Conservation (phyloP, 805 yeast genomes). For the Candida michaelii region DNA sequence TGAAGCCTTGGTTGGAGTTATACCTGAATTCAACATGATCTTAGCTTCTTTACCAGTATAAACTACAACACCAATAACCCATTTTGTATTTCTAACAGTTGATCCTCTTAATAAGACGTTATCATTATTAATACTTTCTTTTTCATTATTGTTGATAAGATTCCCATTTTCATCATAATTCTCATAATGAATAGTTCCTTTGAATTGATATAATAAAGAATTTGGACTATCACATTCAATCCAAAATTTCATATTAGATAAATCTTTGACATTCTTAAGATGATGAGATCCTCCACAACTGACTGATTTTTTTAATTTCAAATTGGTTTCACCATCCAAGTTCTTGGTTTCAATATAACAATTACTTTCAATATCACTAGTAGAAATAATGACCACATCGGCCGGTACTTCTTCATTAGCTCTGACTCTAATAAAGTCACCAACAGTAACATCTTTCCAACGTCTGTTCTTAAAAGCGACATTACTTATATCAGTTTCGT, state of each 20-base stretch:
- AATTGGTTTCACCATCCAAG: slow-evolving; percentile 80
- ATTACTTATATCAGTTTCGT: slow-evolving; percentile 28
- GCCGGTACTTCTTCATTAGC: slow-evolving; percentile 82
- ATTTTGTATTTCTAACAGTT: slow-evolving; percentile 69
- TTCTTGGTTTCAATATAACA: slow-evolving; percentile 81
- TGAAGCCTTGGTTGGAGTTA: slow-evolving; percentile 72
- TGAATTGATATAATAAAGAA: slow-evolving; percentile 59
- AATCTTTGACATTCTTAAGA: slow-evolving; percentile 56
- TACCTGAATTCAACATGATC: slow-evolving; percentile 75
- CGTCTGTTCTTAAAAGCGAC: slow-evolving; percentile 46
- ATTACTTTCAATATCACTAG: slow-evolving; percentile 66
- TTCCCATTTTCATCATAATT: slow-evolving; percentile 31
- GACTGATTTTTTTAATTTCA: slow-evolving; percentile 58
- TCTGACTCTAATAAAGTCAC: slow-evolving; percentile 69
- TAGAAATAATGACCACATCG: slow-evolving; percentile 61
- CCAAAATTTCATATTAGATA: slow-evolving; percentile 57
- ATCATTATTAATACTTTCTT: slow-evolving; percentile 61
- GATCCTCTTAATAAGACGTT: slow-evolving; percentile 72
- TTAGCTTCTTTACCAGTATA: slow-evolving; percentile 77
- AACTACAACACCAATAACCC: slow-evolving; percentile 74
- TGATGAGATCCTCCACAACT: slow-evolving; percentile 47
- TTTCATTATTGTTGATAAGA: slow-evolving; percentile 34
- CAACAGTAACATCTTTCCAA: slow-evolving; percentile 74
- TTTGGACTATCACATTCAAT: slow-evolving; percentile 76
- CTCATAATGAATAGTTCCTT: slow-evolving; percentile 62